Base-by-base conservation (phyloP, 2,329 filamentous ascomycete species). In the Hypoxylon sp. region DNA sequence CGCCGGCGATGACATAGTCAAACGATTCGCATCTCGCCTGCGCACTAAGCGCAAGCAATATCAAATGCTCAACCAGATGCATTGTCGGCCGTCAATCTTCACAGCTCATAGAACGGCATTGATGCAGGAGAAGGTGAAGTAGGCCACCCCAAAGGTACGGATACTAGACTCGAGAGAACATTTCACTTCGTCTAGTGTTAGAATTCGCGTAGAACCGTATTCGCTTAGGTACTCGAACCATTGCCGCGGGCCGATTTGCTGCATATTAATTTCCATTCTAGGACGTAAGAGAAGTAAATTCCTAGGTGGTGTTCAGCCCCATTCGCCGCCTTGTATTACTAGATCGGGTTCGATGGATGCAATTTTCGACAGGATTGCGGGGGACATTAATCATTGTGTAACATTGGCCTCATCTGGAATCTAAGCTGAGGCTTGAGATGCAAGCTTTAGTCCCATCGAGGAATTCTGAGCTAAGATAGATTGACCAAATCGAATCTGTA, bases 1-100 rank as follows among this genome's bases (percentile, higher is more conserved):
- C 80, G 6, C 81, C 80, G n/a, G 78, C 76, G 17, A 82, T 77
- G 42, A 82, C 66, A 61, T 81, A 82, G 74, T 81, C 80, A 44
- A 76, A 80, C 2, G 63, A 67, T 26, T 76, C 74, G 54, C 70
- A 67, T 46, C 51, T 68, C 29, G 50, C 59, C 26, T 44, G 42
- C 33, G 39, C 24, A 47, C 59, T 10, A 14, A 65, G 33, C 31
- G 46, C 17, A 24, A 70, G 14, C 10, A 63, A 65, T 31, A 66
- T 13, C 9, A 65, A 17, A 63, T 35, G 13, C 35, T 51, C 47
- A 17, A 42, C 11, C 51, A 44, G 29, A 42, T 67, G 48, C 70
- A 72, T 72, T 42, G 17, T 33, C 29, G 14, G 51, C 33, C 9
- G 22, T 48, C 13, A 37, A 13, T 39, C 22, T 39, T 42, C 31